Evolutionary conservation across 2,329 filamentous ascomycete genomes (phyloP).

Genomic region (Trichoderma atrobrunneum): DNA sequence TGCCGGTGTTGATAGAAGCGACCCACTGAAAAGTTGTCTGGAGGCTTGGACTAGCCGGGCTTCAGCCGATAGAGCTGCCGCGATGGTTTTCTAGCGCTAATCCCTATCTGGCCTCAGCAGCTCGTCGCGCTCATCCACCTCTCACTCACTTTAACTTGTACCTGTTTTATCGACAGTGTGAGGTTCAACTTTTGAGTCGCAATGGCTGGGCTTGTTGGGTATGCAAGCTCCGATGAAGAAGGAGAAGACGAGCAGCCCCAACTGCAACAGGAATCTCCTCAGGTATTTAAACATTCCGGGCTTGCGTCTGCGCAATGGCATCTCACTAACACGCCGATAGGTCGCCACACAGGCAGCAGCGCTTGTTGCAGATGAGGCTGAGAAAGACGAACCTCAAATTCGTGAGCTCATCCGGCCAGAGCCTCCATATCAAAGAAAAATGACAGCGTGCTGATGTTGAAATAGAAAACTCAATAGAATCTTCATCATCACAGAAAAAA

Average conservation of each 20-base stretch:
- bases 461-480: background rate
- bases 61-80: background rate
- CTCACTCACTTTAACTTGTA: background rate
- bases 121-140: background rate
- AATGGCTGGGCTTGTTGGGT: slow-evolving; percentile 48
- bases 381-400: background rate
- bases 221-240: slow-evolving; percentile 53
- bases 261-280: background rate
- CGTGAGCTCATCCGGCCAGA: background rate
- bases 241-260: slow-evolving; percentile 32
- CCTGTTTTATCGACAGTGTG: background rate
- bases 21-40: background rate
- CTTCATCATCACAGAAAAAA: background rate
- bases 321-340: slow-evolving; percentile 10
- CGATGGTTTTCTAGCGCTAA: background rate
- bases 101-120: slow-evolving; percentile 10
- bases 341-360: slow-evolving; percentile 8
- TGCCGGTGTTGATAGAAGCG: background rate
- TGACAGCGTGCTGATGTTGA: background rate
- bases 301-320: background rate
- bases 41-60: background rate
- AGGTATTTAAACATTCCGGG: background rate
- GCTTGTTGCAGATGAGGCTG: background rate
- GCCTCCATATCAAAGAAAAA: background rate
- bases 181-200: background rate